phyloP scores from a whole-genome alignment of 2,329 filamentous ascomycete genomes.

The Lecanoromycetidae sp. region DNA sequence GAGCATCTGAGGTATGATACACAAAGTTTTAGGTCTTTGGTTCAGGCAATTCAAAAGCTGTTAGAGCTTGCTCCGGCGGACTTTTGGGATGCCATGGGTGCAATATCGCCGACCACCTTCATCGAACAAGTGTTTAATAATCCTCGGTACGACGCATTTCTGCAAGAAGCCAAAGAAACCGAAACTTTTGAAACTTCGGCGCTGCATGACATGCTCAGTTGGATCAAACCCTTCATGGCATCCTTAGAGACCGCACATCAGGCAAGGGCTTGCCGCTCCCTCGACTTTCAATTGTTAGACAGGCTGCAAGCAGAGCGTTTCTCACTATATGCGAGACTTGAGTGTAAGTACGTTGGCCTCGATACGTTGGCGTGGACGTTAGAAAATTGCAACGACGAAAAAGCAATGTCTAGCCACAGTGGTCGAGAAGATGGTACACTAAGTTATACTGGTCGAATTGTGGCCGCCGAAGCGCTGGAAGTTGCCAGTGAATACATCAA shows the following conservation, averaged over 20 bases:
- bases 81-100: conserved; percentile 80
- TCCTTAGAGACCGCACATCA: conserved; percentile 67
- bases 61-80: conserved; percentile 63
- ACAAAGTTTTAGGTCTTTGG: conserved; percentile 53
- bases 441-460: conserved; percentile 35
- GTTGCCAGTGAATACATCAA: conserved; percentile 39
- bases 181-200: conserved; percentile 42
- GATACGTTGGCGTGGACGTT: conserved; percentile 35
- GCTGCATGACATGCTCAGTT: conserved; percentile 55
- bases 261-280: conserved; percentile 65
- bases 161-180: conserved; percentile 41
- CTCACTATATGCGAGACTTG: conserved; percentile 31
- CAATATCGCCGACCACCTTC: conserved; percentile 66
- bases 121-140: conserved; percentile 75
- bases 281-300: conserved; percentile 63
- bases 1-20: conserved; percentile 54
- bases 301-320: conserved; percentile 35
- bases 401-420: conserved; percentile 33
- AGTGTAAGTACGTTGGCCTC: conserved; percentile 36
- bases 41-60: conserved; percentile 58
- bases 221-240: conserved; percentile 64
- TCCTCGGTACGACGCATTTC: conserved; percentile 48
- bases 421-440: conserved; percentile 34
- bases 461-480: conserved; percentile 37
- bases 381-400: conserved; percentile 36